phyloP scores from a whole-genome alignment of 2,329 filamentous ascomycete species.

The Xylariaceae sp. region DNA sequence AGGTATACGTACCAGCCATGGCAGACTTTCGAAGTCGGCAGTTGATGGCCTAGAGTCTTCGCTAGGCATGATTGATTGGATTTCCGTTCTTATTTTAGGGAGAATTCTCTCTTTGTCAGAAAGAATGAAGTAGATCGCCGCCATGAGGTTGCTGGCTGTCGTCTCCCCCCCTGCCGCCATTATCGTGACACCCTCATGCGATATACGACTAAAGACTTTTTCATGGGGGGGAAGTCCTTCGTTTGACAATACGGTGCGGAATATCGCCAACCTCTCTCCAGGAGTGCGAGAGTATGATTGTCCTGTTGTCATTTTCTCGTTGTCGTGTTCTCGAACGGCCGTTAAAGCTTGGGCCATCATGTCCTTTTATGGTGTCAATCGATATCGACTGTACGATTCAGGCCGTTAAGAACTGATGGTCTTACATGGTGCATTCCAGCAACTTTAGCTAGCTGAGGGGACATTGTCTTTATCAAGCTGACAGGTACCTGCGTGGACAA shows the following conservation, averaged over 20 bases:
- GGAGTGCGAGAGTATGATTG: slow-evolving; percentile 9
- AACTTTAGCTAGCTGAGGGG: slow-evolving; percentile 16
- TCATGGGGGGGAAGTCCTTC: slow-evolving; percentile 18
- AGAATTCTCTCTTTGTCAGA: slow-evolving; percentile 15
- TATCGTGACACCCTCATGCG: slow-evolving; percentile 25
- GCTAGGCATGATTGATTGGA: slow-evolving; percentile 11
- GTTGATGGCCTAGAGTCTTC: slow-evolving; percentile 18
- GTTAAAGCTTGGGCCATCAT: slow-evolving; percentile 20
- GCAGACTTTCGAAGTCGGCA: slow-evolving; percentile 24
- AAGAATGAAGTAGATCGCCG: slow-evolving; percentile 23
- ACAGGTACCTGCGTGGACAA: slow-evolving; percentile 18
- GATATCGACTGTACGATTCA: not conserved
- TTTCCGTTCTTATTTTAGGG: slow-evolving; percentile 15
- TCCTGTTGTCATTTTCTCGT: not conserved
- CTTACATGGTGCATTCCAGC: slow-evolving; percentile 24
- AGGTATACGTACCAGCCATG: slow-evolving; percentile 22
- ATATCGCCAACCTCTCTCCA: slow-evolving; percentile 19
- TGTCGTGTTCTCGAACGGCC: slow-evolving; percentile 13
- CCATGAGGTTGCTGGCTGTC: slow-evolving; percentile 9
- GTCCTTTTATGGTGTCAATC: slow-evolving; percentile 4
- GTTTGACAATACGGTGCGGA: slow-evolving; percentile 16
- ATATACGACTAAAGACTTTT: slow-evolving; percentile 25
- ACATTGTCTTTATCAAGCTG: slow-evolving; percentile 5
- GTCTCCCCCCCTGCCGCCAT: slow-evolving; percentile 28
- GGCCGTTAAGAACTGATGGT: not conserved